Percentiles rank a stretch among this genome's conserved stretches.
Conservation (phyloP, 2,329 filamentous ascomycete species). For the Metarhizium brunneum region DNA sequence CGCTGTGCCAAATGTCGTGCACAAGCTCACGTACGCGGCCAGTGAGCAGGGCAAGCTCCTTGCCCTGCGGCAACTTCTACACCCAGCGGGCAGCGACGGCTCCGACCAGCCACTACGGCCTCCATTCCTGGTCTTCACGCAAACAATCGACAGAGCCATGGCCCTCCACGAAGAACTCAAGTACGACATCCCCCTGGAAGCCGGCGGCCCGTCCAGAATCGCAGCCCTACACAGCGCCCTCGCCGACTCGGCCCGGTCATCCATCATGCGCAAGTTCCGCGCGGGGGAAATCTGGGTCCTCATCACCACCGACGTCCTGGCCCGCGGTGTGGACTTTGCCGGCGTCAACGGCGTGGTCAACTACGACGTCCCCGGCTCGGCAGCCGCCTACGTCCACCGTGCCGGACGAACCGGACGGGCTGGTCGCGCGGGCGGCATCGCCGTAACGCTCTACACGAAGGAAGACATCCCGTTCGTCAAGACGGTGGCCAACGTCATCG, state of each 20-base stretch:
- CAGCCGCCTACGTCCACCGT: conserved; percentile 85
- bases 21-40: conserved; percentile 83
- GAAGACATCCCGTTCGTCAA: conserved; percentile 87
- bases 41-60: conserved; percentile 91
- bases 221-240: conserved; percentile 86
- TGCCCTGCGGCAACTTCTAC: conserved; percentile 79
- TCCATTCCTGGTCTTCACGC: conserved; percentile 91
- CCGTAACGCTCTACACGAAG: conserved; percentile 90
- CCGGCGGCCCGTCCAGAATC: conserved; percentile 74
- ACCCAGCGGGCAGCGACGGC: conserved; percentile 52
- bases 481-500: conserved; percentile 87
- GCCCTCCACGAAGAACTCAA: conserved; percentile 83
- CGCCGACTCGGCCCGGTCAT: conserved; percentile 62
- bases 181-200: conserved; percentile 87
- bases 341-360: conserved; percentile 95
- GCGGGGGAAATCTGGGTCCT: conserved; percentile 92
- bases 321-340: conserved; percentile 87
- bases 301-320: conserved; percentile 89
- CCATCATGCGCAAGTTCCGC: conserved; percentile 83
- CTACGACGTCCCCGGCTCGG: conserved; percentile 90
- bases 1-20: conserved; percentile 82
- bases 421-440: conserved; percentile 77
- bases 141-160: conserved; percentile 84
- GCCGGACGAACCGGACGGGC: conserved; percentile 86
- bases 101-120: conserved; percentile 60